A percentile compares a stretch with the other conserved stretches of the same genome.
These are phyloP conservation scores for Aspergillus persii DNA, from an alignment of 2,329 filamentous ascomycete genomes.

Conservation along the genomic window DNA sequence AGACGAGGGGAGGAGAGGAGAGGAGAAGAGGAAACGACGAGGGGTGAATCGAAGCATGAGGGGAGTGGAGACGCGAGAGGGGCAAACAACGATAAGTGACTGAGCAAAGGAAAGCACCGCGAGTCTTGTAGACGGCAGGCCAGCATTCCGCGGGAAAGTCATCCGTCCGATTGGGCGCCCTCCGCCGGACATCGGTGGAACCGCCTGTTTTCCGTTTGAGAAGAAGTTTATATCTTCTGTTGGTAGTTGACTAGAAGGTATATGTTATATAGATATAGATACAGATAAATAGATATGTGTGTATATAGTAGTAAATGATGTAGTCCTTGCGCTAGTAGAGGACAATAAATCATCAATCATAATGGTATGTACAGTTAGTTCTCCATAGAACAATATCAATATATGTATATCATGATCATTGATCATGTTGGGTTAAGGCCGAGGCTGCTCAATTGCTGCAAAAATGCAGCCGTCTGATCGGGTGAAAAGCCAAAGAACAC, in stretches of 20 bases:
- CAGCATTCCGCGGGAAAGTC: conserved; percentile 22
- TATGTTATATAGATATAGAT: neutral
- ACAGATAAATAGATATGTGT: too few relatives aligned
- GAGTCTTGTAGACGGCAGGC: neutral
- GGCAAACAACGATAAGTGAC: neutral
- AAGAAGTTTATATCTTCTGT: neutral
- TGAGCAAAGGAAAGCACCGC: neutral
- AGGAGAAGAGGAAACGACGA: conserved; percentile 17
- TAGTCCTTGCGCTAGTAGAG: too few relatives aligned
- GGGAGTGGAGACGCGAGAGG: conserved; percentile 5
- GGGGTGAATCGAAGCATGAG: conserved; percentile 25
- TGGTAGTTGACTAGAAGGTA: neutral
- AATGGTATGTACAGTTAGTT: neutral
- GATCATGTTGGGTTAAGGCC: conserved; percentile 10
- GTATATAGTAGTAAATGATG: too few relatives aligned
- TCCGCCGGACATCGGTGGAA: neutral
- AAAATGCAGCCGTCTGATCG: conserved; percentile 74
- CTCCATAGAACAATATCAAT: neutral
- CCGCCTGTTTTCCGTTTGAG: neutral
- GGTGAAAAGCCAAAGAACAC: conserved; percentile 91
- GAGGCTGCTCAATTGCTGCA: conserved; percentile 55
- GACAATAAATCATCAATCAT: neutral
- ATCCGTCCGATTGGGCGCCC: neutral
- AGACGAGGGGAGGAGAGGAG: conserved; percentile 11
- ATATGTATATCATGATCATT: neutral